Evolutionary conservation across 345 rosid genomes (phyloP), one percentile per base, ranked within the genome.

Genomic region (Psidium guajava): DNA sequence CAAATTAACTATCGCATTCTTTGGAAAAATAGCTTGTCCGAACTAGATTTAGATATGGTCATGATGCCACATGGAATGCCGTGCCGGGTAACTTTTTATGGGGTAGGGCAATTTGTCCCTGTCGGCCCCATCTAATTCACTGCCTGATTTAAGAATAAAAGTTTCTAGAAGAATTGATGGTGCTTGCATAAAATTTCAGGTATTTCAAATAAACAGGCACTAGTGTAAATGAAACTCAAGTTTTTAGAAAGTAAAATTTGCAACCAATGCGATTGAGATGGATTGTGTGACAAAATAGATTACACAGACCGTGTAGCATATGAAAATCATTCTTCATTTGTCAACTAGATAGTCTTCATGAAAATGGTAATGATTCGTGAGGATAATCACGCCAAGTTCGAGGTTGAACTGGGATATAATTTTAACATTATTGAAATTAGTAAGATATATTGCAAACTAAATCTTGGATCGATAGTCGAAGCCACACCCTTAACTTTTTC

Each of bases 71-170:
- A 69, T 69, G 47, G 80, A 22, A 69, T 36, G 24, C 47, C 1
- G 52, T 69, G 25, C 47, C 2, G 80, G 47, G 80, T 69, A 69
- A 69, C 1, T 9, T 69, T 69, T 2, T 36, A 47, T 36, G 80
- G 3, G 44, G 24, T 8, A 36, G 77, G 47, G 25, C 24, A 69
- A 69, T 32, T 36, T 32, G 13, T 5, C 47, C 13, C 47, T 69
- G 13, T 21, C 14, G 5, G 25, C 13, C 6, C 80, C 0, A 5
- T 9, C 47, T 18, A 36, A 5, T 36, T 0, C 0, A 44, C 32
- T 18, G 80, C 47, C 25, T 36, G 20, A 0, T 69, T 22, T 32
- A 69, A 69, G 22, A 69, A 64, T 1, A 28, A 7, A 28, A 28
- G 9, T 32, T 64, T 53, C 3, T 36, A 32, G 6, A 69, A 21